Conservation (phyloP, 2,329 filamentous ascomycete genomes). For the Escovopsis weberi region DNA sequence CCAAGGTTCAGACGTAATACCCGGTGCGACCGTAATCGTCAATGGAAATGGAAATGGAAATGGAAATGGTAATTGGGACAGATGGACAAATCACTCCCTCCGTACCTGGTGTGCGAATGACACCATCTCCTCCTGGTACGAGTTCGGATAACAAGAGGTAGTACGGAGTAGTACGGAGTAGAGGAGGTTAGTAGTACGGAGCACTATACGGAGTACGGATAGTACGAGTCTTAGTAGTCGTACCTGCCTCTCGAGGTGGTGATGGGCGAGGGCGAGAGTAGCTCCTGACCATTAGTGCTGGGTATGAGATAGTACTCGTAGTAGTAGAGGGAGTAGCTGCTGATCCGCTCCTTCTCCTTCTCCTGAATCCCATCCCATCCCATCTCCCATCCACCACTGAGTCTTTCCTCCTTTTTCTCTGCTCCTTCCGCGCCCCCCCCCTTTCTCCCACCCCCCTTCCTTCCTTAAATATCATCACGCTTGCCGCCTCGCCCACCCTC, state of each 20-base stretch:
- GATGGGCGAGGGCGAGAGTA: background rate
- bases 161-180: too few relatives aligned
- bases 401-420: conserved; percentile 4
- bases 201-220: background rate
- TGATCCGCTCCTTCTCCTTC: conserved; percentile 1
- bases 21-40: too few relatives aligned
- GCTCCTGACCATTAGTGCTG: background rate
- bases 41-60: too few relatives aligned
- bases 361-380: conserved; percentile 4
- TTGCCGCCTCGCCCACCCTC: background rate
- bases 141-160: too few relatives aligned
- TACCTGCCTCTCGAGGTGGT: background rate
- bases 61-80: too few relatives aligned
- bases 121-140: too few relatives aligned
- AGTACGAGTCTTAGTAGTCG: background rate
- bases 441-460: background rate
- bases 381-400: too few relatives aligned
- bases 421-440: background rate
- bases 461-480: background rate
- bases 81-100: too few relatives aligned
- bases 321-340: conserved; percentile 1
- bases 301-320: too few relatives aligned
- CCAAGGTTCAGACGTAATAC: too few relatives aligned
- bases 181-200: background rate
- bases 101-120: too few relatives aligned